Evolutionary conservation across 805 yeast genomes (phyloP), one percentile per base, ranked within the genome.

Genomic region (Kazachstania martiniae): DNA sequence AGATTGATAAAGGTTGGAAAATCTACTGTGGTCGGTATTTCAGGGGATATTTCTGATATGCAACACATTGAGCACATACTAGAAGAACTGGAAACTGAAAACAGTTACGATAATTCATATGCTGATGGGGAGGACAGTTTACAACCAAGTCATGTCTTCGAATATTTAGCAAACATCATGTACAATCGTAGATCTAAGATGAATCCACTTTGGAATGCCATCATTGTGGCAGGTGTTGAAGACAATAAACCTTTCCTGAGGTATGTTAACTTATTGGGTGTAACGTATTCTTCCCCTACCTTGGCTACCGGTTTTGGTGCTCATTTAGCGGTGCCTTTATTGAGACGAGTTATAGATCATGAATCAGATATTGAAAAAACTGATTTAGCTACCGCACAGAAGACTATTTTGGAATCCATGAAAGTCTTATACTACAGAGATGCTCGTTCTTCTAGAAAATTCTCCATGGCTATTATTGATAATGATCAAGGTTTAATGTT

Each of bases 301-400:
- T 63, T 91, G 36, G 95, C 96, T 28, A 87, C 97, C 3, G 99
- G 99, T 1, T 89, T 86, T 56, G 99, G 98, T 37, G 80, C 93
- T 8, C 87, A 91, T 58, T 68, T 91, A 58, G 99, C 98, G 3
- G 62, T 86, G 27, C 99, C 99, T 17, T 62, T 91, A 47, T 68
- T 91, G 54, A 77, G 99, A 63, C 76, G 81, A 54, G 70, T 78
- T 37, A 83, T 81, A 22, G 94, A 85, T 37, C 62, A 65, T 26
- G 96, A 86, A 46, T 74, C 68, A 18, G 95, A 86, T 49, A 82
- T 71, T 37, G 68, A 61, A 25, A 76, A 75, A 25, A 70, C 85
- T 18, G 62, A 72, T 23, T 80, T 83, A 53, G 78, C 69, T 37
- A 74, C 80, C 29, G 98, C 96, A 2, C 69, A 79, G 38, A 67